Evolutionary conservation across 352 stramenopile genomes (phyloP).

Genomic region (Phytophthora melonis): DNA sequence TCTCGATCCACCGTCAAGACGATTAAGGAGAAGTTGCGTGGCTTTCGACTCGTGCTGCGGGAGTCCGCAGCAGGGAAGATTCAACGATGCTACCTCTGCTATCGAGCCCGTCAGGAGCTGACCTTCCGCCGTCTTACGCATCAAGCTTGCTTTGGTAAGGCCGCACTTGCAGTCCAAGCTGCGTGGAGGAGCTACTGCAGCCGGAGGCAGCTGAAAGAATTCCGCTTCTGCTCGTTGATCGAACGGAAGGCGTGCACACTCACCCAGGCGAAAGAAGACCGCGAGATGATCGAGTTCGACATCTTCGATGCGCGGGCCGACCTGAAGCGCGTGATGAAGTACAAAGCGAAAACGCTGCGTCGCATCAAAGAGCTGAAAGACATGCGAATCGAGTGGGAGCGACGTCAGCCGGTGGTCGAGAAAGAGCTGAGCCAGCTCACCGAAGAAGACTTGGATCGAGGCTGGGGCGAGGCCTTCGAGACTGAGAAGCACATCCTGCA

Average conservation of each 20-base stretch:
- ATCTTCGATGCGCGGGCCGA: slow-evolving; percentile 67
- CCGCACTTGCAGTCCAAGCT: slow-evolving; percentile 69
- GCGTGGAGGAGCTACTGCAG: slow-evolving; percentile 77
- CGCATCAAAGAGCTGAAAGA: slow-evolving; percentile 81
- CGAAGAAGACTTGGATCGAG: slow-evolving; percentile 75
- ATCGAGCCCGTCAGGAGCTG: slow-evolving; percentile 52
- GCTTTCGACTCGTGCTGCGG: slow-evolving; percentile 56
- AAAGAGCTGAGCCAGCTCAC: slow-evolving; percentile 73
- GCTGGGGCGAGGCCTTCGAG: slow-evolving; percentile 81
- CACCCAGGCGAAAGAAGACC: slow-evolving; percentile 60
- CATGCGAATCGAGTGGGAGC: slow-evolving; percentile 86
- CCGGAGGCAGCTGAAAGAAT: slow-evolving; percentile 64
- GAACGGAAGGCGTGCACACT: slow-evolving; percentile 69
- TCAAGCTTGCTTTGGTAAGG: slow-evolving; percentile 58
- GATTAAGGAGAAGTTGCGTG: slow-evolving; percentile 48
- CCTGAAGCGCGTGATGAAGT: slow-evolving; percentile 76
- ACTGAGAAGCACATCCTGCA: slow-evolving; percentile 79
- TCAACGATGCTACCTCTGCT: slow-evolving; percentile 74
- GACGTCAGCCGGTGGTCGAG: slow-evolving; percentile 75
- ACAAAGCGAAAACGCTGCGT: slow-evolving; percentile 75
- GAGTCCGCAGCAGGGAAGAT: slow-evolving; percentile 52
- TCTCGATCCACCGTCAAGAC: slow-evolving; percentile 51
- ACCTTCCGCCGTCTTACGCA: slow-evolving; percentile 51
- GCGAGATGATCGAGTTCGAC: slow-evolving; percentile 81
- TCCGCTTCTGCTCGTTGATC: slow-evolving; percentile 72